Percentiles rank a stretch among this genome's conserved stretches.
Conservation (phyloP, 768 basidiomycete genomes). For the Boletus pseudo-olivaceus region DNA sequence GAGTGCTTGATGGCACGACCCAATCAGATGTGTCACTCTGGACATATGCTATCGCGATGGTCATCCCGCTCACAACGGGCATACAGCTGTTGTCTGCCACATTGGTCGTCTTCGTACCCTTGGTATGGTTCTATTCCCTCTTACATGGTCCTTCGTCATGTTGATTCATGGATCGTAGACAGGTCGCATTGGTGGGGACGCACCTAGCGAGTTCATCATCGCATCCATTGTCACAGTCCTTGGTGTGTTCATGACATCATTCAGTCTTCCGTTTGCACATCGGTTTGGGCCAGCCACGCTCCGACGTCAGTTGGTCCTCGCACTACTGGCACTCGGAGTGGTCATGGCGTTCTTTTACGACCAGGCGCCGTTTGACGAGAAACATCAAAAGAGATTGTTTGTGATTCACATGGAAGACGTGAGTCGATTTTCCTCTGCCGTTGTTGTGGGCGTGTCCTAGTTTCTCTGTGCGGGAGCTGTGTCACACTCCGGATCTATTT, state of each 20-base stretch:
- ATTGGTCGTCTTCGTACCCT: conserved; percentile 85
- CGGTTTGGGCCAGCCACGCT: conserved; percentile 52
- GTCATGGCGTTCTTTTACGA: conserved; percentile 60
- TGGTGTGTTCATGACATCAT: conserved; percentile 55
- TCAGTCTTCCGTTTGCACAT: conserved; percentile 68
- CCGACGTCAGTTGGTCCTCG: conserved; percentile 38
- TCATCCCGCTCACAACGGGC: conserved; percentile 54
- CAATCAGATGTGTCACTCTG: conserved; percentile 46
- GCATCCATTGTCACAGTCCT: conserved; percentile 67
- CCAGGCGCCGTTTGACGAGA: conserved; percentile 66
- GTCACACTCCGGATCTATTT: background rate
- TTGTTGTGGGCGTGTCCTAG: background rate
- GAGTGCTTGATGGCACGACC: background rate
- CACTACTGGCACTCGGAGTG: conserved; percentile 45
- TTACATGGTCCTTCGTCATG: background rate
- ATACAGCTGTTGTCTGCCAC: conserved; percentile 56
- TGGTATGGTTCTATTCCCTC: conserved; percentile 43
- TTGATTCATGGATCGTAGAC: conserved; percentile 45
- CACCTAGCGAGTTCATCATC: conserved; percentile 86
- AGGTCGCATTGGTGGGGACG: conserved; percentile 77
- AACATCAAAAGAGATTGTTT: conserved; percentile 87
- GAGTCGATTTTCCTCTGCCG: conserved; percentile 20
- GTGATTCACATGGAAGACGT: conserved; percentile 86
- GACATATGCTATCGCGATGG: conserved; percentile 62
- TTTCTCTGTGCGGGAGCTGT: background rate